Conservation (phyloP, 2,329 filamentous ascomycete genomes). For the Botrytis sinoallii region DNA sequence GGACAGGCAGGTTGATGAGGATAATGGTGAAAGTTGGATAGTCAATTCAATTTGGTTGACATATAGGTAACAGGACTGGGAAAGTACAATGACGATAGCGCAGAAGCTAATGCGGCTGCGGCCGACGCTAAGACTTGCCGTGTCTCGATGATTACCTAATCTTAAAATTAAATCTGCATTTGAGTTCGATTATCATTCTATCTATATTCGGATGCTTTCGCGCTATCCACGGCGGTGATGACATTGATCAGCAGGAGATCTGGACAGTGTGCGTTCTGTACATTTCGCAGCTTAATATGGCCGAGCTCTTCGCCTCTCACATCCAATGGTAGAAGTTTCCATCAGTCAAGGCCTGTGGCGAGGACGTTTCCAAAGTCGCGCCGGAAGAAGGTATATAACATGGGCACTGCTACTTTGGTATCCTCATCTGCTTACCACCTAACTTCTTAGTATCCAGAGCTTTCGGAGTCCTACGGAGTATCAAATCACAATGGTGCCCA, state of each 20-base stretch:
- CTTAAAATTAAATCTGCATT: background rate
- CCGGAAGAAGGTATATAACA: slow-evolving; percentile 3
- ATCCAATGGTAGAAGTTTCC: slow-evolving; percentile 2
- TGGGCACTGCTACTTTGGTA: background rate
- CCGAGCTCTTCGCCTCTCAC: slow-evolving; percentile 27
- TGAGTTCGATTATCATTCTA: background rate
- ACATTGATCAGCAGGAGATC: slow-evolving; percentile 40
- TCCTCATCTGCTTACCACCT: background rate
- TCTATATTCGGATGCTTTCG: background rate
- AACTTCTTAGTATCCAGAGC: background rate
- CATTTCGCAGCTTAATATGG: slow-evolving; percentile 38
- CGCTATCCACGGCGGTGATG: slow-evolving; percentile 37
- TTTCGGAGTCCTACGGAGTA: background rate
- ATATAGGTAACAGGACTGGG: background rate
- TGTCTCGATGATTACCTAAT: slow-evolving; percentile 3
- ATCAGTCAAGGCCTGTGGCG: slow-evolving; percentile 13
- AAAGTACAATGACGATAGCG: slow-evolving; percentile 8
- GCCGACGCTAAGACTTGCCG: background rate
- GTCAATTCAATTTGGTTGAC: background rate
- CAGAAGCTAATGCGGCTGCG: background rate
- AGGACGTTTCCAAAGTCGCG: background rate
- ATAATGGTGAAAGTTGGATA: background rate
- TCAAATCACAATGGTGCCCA: background rate
- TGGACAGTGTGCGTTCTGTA: slow-evolving; percentile 43
- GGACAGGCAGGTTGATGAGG: background rate